Evolutionary conservation across 192 early-diverging fungal genomes (phyloP).

Genomic region (Phlyctochytrium arcticum): DNA sequence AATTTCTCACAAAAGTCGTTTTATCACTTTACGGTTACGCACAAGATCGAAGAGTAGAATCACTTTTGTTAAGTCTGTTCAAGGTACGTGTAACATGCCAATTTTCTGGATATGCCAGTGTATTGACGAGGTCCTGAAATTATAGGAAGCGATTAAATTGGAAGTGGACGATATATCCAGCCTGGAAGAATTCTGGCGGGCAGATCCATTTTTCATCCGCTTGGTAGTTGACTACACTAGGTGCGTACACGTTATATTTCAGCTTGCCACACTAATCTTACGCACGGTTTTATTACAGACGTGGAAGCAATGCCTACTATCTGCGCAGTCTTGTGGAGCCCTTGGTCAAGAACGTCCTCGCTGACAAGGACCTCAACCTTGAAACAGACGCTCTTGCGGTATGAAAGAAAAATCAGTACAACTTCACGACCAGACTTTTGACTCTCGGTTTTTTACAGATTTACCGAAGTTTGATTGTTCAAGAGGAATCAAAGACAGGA

Average conservation of each 20-base stretch:
- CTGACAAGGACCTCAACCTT: conserved; percentile 74
- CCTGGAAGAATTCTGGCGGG: conserved; percentile 86
- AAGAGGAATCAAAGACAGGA: conserved; percentile 88
- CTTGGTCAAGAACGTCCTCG: conserved; percentile 73
- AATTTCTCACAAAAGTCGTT: conserved; percentile 85
- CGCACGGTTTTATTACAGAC: conserved; percentile 47
- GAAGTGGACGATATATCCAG: conserved; percentile 82
- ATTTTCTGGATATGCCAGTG: no score
- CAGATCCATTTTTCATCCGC: conserved; percentile 97
- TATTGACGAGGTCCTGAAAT: no score
- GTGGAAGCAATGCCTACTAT: conserved; percentile 92
- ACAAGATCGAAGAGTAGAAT: conserved; percentile 95
- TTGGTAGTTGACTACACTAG: conserved; percentile 93
- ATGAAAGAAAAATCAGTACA: conserved; percentile 2
- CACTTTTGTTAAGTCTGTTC: conserved; percentile 89
- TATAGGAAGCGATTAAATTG: conserved; percentile 70
- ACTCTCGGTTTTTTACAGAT: conserved; percentile 46
- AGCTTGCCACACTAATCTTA: conserved; percentile 1
- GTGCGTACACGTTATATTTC: conserved; percentile 25
- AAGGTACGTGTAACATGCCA: no score
- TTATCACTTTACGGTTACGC: conserved; percentile 95
- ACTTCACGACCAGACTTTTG: neutral
- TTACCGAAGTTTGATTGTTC: conserved; percentile 80
- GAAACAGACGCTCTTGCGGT: conserved; percentile 73
- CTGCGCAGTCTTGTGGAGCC: conserved; percentile 80